Conservation (phyloP, 805 yeast species). For the Candida sithepensis region DNA sequence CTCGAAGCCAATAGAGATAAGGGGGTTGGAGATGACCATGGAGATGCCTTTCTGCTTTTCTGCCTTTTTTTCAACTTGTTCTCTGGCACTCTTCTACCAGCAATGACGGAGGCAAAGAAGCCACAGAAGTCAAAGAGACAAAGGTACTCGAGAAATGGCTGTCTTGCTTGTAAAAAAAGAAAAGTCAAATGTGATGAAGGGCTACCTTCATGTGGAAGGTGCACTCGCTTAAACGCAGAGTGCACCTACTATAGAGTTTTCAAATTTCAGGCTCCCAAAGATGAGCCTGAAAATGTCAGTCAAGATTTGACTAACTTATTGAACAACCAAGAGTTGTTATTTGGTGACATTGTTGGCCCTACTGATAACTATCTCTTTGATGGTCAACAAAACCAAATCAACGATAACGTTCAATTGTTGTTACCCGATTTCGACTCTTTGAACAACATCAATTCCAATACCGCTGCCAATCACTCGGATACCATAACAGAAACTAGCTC, state of each 20-base stretch:
- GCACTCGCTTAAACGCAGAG: slow-evolving; percentile 30
- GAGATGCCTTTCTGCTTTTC: no score
- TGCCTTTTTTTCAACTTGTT: no score
- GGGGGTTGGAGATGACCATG: no score
- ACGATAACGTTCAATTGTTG: slow-evolving; percentile 6
- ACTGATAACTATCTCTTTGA: slow-evolving; percentile 8
- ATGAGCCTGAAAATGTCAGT: background rate
- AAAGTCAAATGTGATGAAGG: slow-evolving; percentile 36
- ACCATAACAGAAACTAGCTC: background rate
- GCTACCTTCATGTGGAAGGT: slow-evolving; percentile 35
- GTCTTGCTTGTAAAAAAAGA: slow-evolving; percentile 37
- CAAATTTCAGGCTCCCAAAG: slow-evolving; percentile 23
- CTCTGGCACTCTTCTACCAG: background rate
- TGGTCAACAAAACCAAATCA: slow-evolving; percentile 4
- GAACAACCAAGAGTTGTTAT: slow-evolving; percentile 22
- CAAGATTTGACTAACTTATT: slow-evolving; percentile 15
- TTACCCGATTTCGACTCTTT: slow-evolving; percentile 11
- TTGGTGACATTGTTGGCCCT: slow-evolving; percentile 19
- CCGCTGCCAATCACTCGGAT: background rate
- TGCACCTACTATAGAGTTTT: slow-evolving; percentile 33
- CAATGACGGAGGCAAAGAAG: background rate
- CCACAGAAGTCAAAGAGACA: slow-evolving; percentile 26
- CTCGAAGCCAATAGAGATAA: no score
- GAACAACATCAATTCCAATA: background rate
- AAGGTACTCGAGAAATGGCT: slow-evolving; percentile 38